Percentiles rank a stretch among this genome's conserved stretches.
These are phyloP conservation scores for Leccinum fallax DNA, from an alignment of 1,284 basidiomycete genomes.

Conservation along the genomic window DNA sequence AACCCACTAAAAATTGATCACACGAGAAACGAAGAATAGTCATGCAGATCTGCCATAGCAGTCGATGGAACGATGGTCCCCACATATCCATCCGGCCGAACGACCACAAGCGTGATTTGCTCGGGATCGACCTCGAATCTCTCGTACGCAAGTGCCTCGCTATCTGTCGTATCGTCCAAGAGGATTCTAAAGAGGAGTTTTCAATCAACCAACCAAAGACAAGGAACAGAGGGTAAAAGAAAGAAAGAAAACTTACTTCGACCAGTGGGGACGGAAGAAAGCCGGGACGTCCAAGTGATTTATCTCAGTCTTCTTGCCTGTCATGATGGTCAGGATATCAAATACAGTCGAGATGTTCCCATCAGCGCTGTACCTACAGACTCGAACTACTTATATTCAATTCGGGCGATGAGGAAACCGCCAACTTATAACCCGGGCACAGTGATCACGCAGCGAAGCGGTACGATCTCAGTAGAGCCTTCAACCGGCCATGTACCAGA, in stretches of 20 bases:
- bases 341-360: background rate
- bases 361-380: background rate
- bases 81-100: conserved; percentile 1
- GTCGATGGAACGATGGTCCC: background rate
- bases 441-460: too few species aligned
- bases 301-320: background rate
- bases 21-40: background rate
- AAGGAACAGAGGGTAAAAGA: background rate
- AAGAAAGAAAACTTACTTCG: background rate
- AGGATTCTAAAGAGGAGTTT: background rate
- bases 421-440: too few species aligned
- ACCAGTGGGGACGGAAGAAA: conserved; percentile 2
- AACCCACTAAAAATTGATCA: background rate
- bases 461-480: too few species aligned
- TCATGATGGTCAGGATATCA: background rate
- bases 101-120: background rate
- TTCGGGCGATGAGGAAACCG: too few species aligned
- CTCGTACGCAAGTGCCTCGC: background rate
- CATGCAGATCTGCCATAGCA: background rate
- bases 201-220: background rate
- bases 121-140: background rate
- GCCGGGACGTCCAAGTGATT: background rate
- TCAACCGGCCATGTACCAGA: too few species aligned
- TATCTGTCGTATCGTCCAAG: background rate
- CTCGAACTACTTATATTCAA: too few species aligned